Percentiles rank a stretch among this genome's conserved stretches.
Conservation (phyloP, 2,329 filamentous ascomycete species). For the Aspergillus sp. region DNA sequence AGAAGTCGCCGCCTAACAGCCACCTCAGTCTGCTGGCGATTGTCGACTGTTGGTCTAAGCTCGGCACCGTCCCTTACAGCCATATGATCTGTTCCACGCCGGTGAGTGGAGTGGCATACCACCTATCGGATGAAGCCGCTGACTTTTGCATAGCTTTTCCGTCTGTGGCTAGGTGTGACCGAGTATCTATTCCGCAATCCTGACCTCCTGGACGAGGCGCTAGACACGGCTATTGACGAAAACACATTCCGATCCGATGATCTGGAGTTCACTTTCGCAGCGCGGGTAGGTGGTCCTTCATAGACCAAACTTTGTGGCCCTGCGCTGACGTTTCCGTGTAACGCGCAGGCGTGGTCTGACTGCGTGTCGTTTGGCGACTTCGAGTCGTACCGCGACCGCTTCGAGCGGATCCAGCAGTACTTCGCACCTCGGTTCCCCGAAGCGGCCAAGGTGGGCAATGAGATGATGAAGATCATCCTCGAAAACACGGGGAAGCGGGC, state of each 20-base stretch:
- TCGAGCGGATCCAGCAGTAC: constrained; percentile 80
- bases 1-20: constrained; percentile 68
- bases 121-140: neutral
- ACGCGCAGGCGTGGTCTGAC: constrained; percentile 73
- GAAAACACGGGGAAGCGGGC: constrained; percentile 52
- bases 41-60: constrained; percentile 95
- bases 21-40: constrained; percentile 90
- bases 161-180: constrained; percentile 92
- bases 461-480: constrained; percentile 94
- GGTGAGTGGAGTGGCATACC: constrained; percentile 43
- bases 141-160: constrained; percentile 55
- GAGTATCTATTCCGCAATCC: constrained; percentile 88
- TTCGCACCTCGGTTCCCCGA: constrained; percentile 85
- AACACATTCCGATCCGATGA: constrained; percentile 91
- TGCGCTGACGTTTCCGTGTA: constrained; percentile 1
- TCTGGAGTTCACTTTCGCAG: constrained; percentile 94
- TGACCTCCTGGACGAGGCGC: constrained; percentile 69
- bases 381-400: constrained; percentile 83
- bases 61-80: constrained; percentile 91
- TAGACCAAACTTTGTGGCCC: too few relatives aligned
- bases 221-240: constrained; percentile 80
- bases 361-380: constrained; percentile 87
- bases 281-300: constrained; percentile 45
- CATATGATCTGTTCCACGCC: constrained; percentile 99
- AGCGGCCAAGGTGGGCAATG: constrained; percentile 78